Base-by-base conservation (phyloP, 768 basidiomycete genomes). In the Pulveroboletus ravenelii region DNA sequence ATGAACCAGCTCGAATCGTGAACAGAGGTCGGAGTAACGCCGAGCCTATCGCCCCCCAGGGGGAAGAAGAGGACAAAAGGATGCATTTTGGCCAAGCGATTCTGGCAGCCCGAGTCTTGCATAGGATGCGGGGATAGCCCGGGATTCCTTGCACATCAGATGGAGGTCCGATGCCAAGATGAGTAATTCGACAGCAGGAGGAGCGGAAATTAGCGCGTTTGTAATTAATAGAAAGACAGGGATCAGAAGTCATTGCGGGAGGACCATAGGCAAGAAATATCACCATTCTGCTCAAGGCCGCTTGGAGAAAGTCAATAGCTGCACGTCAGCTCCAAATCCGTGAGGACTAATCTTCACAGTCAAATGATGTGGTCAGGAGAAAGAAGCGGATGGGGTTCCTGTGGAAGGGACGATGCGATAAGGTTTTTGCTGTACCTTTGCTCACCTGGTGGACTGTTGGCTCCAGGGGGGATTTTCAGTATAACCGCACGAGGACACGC, bases 391-490 rank as follows among this genome's bases (percentile, higher is more conserved):
- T 17, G 27, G 15, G 4, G 42, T 44, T 44, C 42, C 42, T 31
- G 42, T 31, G 30, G 31, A 30, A 50, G 50, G 50, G 50, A 51
- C 50, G 49, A 32, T 51, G 50, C 51, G 50, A 50, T 50, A 50
- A 48, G 9, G 48, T 51, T 50, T 38, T 17, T 18, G 6, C 5
- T 5, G 47, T 48, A 48, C 47, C 47, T 48, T n/a, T 15, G 17
- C 12, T 15, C 13, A n/a, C 40, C 41, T n/a, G 40, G 9, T 9
- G n/a, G 10, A 27, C 23, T 6, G 15, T n/a, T 2, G 20, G 13
- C 23, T 12, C 13, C 45, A 3, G 14, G 23, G 14, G 23, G 25
- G 23, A 40, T 27, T n/a, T 25, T 41, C 40, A 10, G 39, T 37
- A 9, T 6, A 8, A 17, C 36, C 36, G 15, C 15, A 17, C 35